phyloP scores from a whole-genome alignment of 2,329 filamentous ascomycete species.

The Cercospora sp. region DNA sequence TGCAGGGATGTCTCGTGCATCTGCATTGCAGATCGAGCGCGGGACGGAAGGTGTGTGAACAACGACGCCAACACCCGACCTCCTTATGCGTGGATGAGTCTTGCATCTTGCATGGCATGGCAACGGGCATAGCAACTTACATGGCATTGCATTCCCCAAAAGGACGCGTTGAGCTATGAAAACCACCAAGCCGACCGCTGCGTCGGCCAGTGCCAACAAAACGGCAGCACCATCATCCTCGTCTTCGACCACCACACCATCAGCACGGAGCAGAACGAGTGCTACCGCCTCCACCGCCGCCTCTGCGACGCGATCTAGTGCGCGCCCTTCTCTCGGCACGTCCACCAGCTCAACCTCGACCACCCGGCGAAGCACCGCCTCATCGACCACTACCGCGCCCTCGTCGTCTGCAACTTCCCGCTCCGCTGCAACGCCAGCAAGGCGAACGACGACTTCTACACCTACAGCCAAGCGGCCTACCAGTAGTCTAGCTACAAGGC shows the following conservation, averaged over 20 bases:
- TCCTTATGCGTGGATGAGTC: conserved; percentile 5
- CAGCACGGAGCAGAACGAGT: conserved; percentile 4
- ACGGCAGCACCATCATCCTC: conserved; percentile 8
- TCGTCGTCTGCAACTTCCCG: not conserved
- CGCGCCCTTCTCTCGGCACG: conserved; percentile 1
- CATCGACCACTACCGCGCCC: not conserved
- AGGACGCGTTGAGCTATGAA: conserved; percentile 5
- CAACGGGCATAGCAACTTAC: not conserved
- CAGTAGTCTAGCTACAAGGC: conserved; percentile 24
- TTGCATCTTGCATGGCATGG: not conserved
- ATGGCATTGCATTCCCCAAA: not conserved
- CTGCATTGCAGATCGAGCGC: not conserved
- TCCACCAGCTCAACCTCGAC: conserved; percentile 1
- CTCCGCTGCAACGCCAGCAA: not conserved
- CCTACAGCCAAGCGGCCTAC: conserved; percentile 9
- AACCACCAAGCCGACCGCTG: not conserved
- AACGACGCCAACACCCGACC: conserved; percentile 23
- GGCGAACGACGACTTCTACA: conserved; percentile 8
- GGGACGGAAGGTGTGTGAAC: conserved; percentile 17
- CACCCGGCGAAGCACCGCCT: not conserved
- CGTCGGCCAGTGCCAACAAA: conserved; percentile 10
- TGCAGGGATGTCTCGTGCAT: not conserved
- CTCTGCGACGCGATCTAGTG: conserved; percentile 9
- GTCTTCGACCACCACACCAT: conserved; percentile 1
- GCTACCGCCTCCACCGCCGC: conserved; percentile 7